Conservation (phyloP, 2,329 filamentous ascomycete genomes). For the Penicillium sp. region DNA sequence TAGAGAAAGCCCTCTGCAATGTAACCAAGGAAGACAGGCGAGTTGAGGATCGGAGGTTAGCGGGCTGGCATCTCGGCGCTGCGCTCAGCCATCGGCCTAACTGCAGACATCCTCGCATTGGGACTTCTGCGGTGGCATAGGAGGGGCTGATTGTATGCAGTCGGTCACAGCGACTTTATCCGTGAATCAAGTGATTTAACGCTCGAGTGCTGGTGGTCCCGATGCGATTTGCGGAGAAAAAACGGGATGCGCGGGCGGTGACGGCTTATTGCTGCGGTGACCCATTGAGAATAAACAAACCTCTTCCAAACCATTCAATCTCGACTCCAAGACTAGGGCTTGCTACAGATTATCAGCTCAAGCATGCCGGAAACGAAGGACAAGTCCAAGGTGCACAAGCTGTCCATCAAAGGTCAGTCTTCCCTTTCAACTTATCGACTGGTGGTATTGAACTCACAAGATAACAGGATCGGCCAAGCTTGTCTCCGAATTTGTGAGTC, state of each 20-base stretch:
- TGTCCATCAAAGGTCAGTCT: constrained; percentile 56
- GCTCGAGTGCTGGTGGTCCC: background rate
- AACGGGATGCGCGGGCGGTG: constrained; percentile 26
- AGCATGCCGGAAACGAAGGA: constrained; percentile 51
- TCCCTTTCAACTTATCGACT: background rate
- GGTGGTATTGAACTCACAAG: constrained; percentile 27
- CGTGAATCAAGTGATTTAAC: background rate
- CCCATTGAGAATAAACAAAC: constrained; percentile 39
- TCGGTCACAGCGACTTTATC: constrained; percentile 3
- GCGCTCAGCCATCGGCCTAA: constrained; percentile 47
- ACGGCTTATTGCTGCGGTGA: constrained; percentile 36
- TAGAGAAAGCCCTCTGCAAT: constrained; percentile 32
- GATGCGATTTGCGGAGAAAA: constrained; percentile 34
- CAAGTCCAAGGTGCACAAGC: constrained; percentile 90
- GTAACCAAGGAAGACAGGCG: constrained; percentile 20
- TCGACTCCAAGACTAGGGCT: background rate
- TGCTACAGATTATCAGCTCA: constrained; percentile 9
- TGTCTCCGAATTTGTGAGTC: constrained; percentile 87
- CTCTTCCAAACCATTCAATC: constrained; percentile 4
- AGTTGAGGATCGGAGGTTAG: constrained; percentile 30
- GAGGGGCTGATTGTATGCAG: constrained; percentile 11
- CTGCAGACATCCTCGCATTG: constrained; percentile 48
- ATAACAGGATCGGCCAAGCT: constrained; percentile 68
- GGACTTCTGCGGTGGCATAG: constrained; percentile 38
- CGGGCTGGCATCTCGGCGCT: constrained; percentile 34